Evolutionary conservation across 768 basidiomycete species (phyloP), one percentile per base, ranked within the genome.

Genomic region (Amanita pseudoporphyria): DNA sequence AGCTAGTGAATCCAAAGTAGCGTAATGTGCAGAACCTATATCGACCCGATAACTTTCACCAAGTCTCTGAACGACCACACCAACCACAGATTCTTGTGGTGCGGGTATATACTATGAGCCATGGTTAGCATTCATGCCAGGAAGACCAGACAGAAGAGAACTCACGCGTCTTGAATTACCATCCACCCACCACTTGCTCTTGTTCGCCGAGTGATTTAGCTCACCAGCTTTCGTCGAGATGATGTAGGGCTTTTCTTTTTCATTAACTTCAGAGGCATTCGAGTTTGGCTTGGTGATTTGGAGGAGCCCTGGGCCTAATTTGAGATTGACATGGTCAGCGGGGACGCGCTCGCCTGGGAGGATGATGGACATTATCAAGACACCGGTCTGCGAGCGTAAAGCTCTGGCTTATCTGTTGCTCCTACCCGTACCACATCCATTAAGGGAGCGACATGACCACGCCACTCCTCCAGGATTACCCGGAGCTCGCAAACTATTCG

Each of bases 31-130:
- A 22, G 83, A 74, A 2, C 94, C 94, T 53, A 99, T 90, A 64
- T 98, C 95, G 19, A 98, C 91, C 39, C 93, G 79, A 72, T 82
- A 99, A 5, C 84, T 86, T 59, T 98, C 95, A 32, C 90, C 92
- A 48, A 82, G 73, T 57, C 85, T 82, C 52, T 83, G 87, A 5
- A 76, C 72, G 45, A 99, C 72, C 32, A 85, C 74, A 2, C 94
- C 95, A 19, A 98, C 73, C 1, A 98, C 91, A 9, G 85, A 80
- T 62, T 98, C 95, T 55, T 91, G 87, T 5, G 84, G 65, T 24
- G 91, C 90, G 41, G 94, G 91, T 30, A 91, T 77, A 67, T 98
- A 98, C 94, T 97, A 58, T 7, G 49, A 36, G 35, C 14, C 12
- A 13, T n/a, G 3, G 9, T 47, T 12, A 47, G 57, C 44, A 45